Evolutionary conservation across 2,329 filamentous ascomycete species (phyloP).

Genomic region (Daldinia sp.): DNA sequence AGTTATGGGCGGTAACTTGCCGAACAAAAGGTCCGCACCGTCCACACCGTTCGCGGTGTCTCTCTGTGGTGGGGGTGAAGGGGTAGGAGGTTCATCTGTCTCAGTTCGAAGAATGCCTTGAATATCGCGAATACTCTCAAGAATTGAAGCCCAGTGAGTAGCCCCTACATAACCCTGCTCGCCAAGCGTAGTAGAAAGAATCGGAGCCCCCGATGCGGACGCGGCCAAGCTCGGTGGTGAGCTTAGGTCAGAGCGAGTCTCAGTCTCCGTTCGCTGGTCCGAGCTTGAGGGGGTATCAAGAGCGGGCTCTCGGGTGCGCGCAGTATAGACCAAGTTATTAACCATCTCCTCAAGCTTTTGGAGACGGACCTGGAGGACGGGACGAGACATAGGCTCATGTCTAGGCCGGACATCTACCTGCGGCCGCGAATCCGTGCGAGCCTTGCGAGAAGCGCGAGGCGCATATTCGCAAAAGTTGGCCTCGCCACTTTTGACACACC

Average conservation of each 20-base stretch:
- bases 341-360: conserved; percentile 56
- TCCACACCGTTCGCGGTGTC: conserved; percentile 47
- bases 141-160: conserved; percentile 54
- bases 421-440: conserved; percentile 50
- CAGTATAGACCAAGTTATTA: conserved; percentile 48
- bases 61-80: conserved; percentile 47
- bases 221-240: conserved; percentile 46
- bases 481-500: conserved; percentile 56
- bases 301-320: conserved; percentile 40
- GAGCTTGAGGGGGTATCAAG: conserved; percentile 49
- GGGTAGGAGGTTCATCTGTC: conserved; percentile 43
- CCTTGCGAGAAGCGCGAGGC: conserved; percentile 51
- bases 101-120: conserved; percentile 51
- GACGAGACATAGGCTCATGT: conserved; percentile 49
- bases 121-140: conserved; percentile 55
- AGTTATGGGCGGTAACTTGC: conserved; percentile 48
- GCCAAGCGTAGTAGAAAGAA: conserved; percentile 39
- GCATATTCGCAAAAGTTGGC: conserved; percentile 55
- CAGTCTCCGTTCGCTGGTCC: conserved; percentile 48
- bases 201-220: conserved; percentile 33
- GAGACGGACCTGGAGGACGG: conserved; percentile 53
- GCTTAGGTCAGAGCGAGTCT: conserved; percentile 49
- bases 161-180: conserved; percentile 53
- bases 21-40: conserved; percentile 49
- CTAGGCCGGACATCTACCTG: conserved; percentile 46